A percentile compares a stretch with the other conserved stretches of the same genome.
Evolutionary conservation across 2,329 filamentous ascomycete species (phyloP).

Genomic region (Sclerotinia spermophila): DNA sequence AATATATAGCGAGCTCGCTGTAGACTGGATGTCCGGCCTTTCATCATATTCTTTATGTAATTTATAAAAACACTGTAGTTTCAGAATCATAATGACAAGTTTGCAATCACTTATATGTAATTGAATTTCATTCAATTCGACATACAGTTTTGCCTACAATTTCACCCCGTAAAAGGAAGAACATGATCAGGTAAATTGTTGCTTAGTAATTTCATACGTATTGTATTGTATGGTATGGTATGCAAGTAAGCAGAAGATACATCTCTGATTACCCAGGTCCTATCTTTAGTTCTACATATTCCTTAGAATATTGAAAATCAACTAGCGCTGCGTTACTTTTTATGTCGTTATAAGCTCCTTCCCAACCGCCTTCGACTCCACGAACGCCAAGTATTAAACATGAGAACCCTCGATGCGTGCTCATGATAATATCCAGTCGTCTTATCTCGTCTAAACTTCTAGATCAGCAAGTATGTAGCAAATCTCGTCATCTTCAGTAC

Average conservation of each 20-base stretch:
- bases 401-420: background rate
- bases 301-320: background rate
- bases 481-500: background rate
- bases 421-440: background rate
- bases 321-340: background rate
- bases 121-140: background rate
- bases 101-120: background rate
- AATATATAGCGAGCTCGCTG: too few species aligned
- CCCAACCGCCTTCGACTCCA: background rate
- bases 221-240: background rate
- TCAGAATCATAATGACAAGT: background rate
- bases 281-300: background rate
- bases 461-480: background rate
- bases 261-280: too few species aligned
- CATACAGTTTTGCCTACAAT: too few species aligned
- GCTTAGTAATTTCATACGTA: background rate
- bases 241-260: too few species aligned
- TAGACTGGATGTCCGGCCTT: background rate
- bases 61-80: background rate
- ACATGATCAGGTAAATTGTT: background rate
- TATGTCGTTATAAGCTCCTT: background rate
- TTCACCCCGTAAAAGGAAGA: background rate
- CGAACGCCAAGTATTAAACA: background rate
- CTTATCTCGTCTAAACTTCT: background rate
- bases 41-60: background rate